phyloP scores from a whole-genome alignment of 2,329 filamentous ascomycete genomes.

The Aureobasidium sp. region DNA sequence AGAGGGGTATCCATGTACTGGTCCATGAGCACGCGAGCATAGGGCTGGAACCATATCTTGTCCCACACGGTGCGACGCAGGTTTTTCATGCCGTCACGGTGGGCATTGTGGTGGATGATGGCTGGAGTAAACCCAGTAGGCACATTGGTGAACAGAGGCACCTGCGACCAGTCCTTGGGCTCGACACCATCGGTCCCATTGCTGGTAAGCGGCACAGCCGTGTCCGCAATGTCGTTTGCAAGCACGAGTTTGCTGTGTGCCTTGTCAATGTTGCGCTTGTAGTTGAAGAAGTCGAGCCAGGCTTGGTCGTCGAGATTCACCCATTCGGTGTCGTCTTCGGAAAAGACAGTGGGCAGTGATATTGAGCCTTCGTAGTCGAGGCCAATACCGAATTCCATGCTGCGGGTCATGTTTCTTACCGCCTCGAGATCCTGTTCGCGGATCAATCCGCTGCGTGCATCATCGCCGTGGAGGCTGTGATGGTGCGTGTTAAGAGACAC shows the following conservation, averaged over 20 bases:
- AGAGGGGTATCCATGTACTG: constrained; percentile 17
- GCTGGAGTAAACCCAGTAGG: constrained; percentile 17
- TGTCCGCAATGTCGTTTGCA: constrained; percentile 19
- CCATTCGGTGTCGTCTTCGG: constrained; percentile 25
- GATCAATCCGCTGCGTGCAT: not conserved
- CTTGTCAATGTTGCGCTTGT: constrained; percentile 20
- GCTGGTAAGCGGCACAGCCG: constrained; percentile 15
- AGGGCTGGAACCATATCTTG: constrained; percentile 17
- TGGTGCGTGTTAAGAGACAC: constrained; percentile 27
- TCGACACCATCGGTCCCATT: constrained; percentile 12
- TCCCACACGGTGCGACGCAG: constrained; percentile 11
- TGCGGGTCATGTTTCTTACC: constrained; percentile 25
- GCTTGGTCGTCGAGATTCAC: constrained; percentile 19
- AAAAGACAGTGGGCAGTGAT: constrained; percentile 24
- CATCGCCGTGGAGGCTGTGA: not conserved
- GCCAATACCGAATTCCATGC: constrained; percentile 27
- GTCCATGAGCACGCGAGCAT: constrained; percentile 17
- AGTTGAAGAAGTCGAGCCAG: constrained; percentile 16
- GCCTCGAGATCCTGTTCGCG: constrained; percentile 24
- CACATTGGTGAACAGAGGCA: constrained; percentile 17
- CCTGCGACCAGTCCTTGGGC: constrained; percentile 15
- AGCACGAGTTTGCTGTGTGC: constrained; percentile 12
- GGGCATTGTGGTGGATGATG: constrained; percentile 16
- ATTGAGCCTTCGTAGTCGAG: constrained; percentile 26
- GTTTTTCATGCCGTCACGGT: constrained; percentile 15